These are phyloP conservation scores for Rutidosis leptorrhynchoides DNA, from an alignment of 129 eudicot genomes.

Conservation along the genomic window DNA sequence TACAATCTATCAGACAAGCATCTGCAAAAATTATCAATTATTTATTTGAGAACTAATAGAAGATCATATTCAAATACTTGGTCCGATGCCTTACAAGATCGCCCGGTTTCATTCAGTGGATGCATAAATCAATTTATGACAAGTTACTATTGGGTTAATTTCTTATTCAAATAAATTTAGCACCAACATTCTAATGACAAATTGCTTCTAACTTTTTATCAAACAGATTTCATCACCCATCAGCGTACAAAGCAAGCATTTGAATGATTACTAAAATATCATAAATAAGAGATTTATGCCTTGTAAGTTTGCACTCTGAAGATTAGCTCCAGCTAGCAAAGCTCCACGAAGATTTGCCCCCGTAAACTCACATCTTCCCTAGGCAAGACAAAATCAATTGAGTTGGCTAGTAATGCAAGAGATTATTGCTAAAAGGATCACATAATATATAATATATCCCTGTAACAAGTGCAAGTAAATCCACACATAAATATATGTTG, in stretches of 20 bases:
- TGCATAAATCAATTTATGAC: neutral
- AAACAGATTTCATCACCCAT: conserved; percentile 4
- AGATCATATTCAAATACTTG: neutral
- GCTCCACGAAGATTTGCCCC: conserved; percentile 99
- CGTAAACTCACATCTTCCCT: conserved; percentile 94
- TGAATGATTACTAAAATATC: neutral
- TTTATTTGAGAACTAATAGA: neutral
- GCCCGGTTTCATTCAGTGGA: neutral
- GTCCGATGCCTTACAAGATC: neutral
- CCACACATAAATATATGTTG: neutral
- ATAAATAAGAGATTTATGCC: conserved; percentile 34
- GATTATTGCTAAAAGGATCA: conserved; percentile 12
- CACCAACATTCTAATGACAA: neutral
- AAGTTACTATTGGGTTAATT: neutral
- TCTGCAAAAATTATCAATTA: conserved; percentile 41
- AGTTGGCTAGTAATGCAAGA: conserved; percentile 30
- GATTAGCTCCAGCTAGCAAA: conserved; percentile 89
- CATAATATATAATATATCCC: conserved; percentile 9
- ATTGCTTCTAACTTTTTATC: neutral
- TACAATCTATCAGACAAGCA: conserved; percentile 87
- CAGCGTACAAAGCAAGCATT: neutral
- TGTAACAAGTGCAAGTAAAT: conserved; percentile 1
- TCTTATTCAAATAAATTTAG: neutral
- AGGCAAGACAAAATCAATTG: conserved; percentile 52
- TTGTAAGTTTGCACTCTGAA: conserved; percentile 97